Evolutionary conservation across 108 stramenopile genomes (phyloP).

Genomic region (Skeletonema potamos): DNA sequence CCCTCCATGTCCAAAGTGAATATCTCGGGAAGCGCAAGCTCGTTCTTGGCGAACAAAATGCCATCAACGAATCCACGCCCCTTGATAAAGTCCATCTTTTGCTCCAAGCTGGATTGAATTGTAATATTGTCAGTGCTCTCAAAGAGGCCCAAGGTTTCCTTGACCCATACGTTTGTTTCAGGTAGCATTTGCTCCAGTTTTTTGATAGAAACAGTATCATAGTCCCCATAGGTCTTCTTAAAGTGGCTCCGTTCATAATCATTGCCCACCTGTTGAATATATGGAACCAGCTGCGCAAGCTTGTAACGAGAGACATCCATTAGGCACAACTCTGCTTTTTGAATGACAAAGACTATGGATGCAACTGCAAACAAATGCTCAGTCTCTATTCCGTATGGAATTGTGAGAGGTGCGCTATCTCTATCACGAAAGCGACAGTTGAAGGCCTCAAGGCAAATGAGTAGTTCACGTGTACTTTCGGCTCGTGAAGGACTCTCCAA

Average conservation of each 20-base stretch:
- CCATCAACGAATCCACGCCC: slow-evolving; percentile 54
- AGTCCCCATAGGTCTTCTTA: slow-evolving; percentile 23
- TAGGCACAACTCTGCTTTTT: slow-evolving; percentile 58
- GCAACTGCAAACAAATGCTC: slow-evolving; percentile 41
- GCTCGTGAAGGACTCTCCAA: slow-evolving; percentile 59
- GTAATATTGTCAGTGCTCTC: slow-evolving; percentile 4
- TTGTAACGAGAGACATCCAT: slow-evolving; percentile 48
- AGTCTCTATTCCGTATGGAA: slow-evolving; percentile 19
- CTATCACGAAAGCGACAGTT: neutral
- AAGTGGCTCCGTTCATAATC: slow-evolving; percentile 43
- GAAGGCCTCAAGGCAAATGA: slow-evolving; percentile 19
- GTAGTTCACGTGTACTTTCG: slow-evolving; percentile 39
- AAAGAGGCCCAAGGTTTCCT: slow-evolving; percentile 3
- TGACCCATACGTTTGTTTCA: slow-evolving; percentile 29
- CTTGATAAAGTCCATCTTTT: slow-evolving; percentile 37
- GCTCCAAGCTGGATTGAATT: slow-evolving; percentile 29
- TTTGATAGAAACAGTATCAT: neutral
- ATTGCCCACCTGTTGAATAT: slow-evolving; percentile 39
- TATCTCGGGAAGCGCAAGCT: slow-evolving; percentile 54
- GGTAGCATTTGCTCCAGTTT: slow-evolving; percentile 29
- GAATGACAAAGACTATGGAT: slow-evolving; percentile 46
- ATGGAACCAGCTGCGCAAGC: slow-evolving; percentile 35
- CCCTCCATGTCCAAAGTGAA: slow-evolving; percentile 41
- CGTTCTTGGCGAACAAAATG: slow-evolving; percentile 46
- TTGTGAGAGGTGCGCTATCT: neutral